These are phyloP conservation scores for Ormosia semicastrata DNA, from an alignment of 306 rosid species.

Conservation along the genomic window DNA sequence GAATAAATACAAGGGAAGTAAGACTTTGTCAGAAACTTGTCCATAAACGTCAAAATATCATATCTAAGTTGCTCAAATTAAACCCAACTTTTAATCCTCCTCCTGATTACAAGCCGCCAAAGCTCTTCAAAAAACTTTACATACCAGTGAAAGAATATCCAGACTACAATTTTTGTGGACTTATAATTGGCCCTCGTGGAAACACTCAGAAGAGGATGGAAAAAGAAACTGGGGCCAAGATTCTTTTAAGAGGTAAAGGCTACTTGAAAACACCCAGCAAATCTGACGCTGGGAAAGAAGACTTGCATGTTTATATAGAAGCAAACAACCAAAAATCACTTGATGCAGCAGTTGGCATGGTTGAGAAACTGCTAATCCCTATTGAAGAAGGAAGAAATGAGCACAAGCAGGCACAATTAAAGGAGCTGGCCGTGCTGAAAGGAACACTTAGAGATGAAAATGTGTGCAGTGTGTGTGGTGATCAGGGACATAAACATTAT, in stretches of 20 bases:
- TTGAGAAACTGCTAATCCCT: slow-evolving; percentile 28
- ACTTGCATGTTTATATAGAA: slow-evolving; percentile 28
- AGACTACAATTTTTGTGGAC: slow-evolving; percentile 63
- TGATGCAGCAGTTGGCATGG: slow-evolving; percentile 29
- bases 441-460: slow-evolving; percentile 8
- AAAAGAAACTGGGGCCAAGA: slow-evolving; percentile 65
- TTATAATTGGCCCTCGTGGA: slow-evolving; percentile 70
- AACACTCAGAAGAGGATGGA: slow-evolving; percentile 77
- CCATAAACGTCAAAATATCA: slow-evolving; percentile 42
- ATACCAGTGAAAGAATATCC: slow-evolving; percentile 67
- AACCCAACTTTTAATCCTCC: slow-evolving; percentile 59
- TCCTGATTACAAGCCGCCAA: slow-evolving; percentile 53
- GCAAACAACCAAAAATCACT: slow-evolving; percentile 18
- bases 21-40: neutral
- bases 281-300: neutral
- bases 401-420: slow-evolving; percentile 23
- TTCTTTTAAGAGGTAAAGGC: slow-evolving; percentile 64
- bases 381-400: slow-evolving; percentile 21
- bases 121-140: slow-evolving; percentile 61
- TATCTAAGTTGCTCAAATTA: slow-evolving; percentile 55
- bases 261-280: slow-evolving; percentile 30
- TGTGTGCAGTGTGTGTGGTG: slow-evolving; percentile 12
- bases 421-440: slow-evolving; percentile 18
- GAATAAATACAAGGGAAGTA: slow-evolving; percentile 6
- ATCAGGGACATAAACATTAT: slow-evolving; percentile 10